Evolutionary conservation across 2,329 filamentous ascomycete species (phyloP).

Genomic region (Gaeumannomyces sp.): DNA sequence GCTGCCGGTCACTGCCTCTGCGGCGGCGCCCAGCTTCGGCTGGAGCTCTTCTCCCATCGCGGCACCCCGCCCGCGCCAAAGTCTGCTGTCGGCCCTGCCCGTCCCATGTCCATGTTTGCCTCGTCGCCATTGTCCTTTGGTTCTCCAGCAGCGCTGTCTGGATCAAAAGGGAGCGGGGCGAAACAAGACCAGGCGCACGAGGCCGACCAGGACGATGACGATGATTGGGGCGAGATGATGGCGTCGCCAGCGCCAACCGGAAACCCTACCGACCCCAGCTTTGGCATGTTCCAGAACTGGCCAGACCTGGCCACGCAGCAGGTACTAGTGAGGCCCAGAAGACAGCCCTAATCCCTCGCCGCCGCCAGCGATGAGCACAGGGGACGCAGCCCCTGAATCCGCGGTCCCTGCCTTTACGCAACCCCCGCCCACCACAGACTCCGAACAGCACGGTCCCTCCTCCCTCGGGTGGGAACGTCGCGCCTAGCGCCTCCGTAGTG

Average conservation of each 20-base stretch:
- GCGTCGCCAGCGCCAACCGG: conserved; percentile 27
- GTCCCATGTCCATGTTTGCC: conserved; percentile 7
- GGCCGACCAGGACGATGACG: conserved; percentile 33
- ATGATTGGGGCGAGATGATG: conserved; percentile 59
- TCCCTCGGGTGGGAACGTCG: no score
- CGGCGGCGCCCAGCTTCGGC: conserved; percentile 1
- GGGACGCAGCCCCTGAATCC: no score
- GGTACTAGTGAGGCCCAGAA: no score
- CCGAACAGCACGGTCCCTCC: no score
- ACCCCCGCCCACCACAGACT: no score
- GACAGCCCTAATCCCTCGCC: no score
- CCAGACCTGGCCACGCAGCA: no score
- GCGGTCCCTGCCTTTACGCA: no score
- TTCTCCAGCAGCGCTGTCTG: not conserved
- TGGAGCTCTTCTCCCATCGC: conserved; percentile 3
- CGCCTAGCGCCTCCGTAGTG: no score
- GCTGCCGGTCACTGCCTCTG: not conserved
- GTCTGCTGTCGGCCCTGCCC: not conserved
- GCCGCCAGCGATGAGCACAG: no score
- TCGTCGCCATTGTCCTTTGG: not conserved
- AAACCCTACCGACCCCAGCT: conserved; percentile 10
- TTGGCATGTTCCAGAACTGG: conserved; percentile 6
- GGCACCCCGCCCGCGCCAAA: not conserved
- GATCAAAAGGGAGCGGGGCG: not conserved
- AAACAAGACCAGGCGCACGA: not conserved